Percentiles rank a stretch among this genome's conserved stretches.
phyloP scores from a whole-genome alignment of 345 rosid genomes.

The Populus alba region DNA sequence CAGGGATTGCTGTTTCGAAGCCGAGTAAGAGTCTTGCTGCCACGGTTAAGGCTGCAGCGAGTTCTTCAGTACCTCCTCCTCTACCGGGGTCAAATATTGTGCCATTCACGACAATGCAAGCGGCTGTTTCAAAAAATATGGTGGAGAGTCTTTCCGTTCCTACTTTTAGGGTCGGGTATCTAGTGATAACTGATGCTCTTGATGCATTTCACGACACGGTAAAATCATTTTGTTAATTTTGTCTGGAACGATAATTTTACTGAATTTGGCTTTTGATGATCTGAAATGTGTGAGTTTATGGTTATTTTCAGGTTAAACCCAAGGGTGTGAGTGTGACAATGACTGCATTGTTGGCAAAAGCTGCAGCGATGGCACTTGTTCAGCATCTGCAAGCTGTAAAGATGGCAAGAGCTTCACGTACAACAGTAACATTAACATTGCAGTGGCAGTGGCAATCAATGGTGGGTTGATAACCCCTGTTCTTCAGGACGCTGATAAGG shows the following conservation, averaged over 20 bases:
- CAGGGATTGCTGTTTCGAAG: conserved; percentile 64
- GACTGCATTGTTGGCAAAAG: conserved; percentile 92
- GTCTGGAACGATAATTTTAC: background rate
- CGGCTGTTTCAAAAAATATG: conserved; percentile 87
- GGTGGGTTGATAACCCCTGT: conserved; percentile 97
- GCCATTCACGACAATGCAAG: conserved; percentile 87
- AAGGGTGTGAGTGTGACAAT: conserved; percentile 95
- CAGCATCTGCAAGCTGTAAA: conserved; percentile 85
- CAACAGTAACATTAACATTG: conserved; percentile 70
- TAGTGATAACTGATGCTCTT: conserved; percentile 71
- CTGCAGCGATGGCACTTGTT: conserved; percentile 88
- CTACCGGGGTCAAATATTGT: conserved; percentile 71
- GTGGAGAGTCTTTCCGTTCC: conserved; percentile 81
- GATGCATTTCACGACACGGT: conserved; percentile 88
- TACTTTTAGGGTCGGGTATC: conserved; percentile 89
- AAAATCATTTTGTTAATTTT: background rate
- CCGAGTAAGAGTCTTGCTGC: conserved; percentile 25
- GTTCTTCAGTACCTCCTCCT: conserved; percentile 42
- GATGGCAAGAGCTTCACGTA: conserved; percentile 81
- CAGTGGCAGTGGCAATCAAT: conserved; percentile 89
- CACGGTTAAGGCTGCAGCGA: conserved; percentile 28
- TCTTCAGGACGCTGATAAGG: conserved; percentile 96
- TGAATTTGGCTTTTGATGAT: background rate
- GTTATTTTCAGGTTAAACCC: conserved; percentile 64
- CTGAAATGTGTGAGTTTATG: background rate